Percentiles rank a stretch among this genome's conserved stretches.
Conservation (phyloP, 495 filamentous ascomycete species). For the Beverwykella pulmonaria region DNA sequence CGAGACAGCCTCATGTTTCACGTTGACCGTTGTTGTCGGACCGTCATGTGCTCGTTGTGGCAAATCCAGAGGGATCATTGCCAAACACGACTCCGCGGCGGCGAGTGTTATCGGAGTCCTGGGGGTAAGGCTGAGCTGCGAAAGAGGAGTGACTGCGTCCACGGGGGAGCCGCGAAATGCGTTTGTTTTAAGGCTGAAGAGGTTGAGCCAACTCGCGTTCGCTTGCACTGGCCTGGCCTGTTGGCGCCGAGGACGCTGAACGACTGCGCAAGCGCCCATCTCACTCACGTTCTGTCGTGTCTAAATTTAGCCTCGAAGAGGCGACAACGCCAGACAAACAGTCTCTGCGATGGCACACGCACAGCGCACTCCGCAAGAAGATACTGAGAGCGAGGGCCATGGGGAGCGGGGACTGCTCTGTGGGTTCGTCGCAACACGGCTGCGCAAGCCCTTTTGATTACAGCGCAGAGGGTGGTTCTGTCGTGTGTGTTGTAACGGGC, state of each 20-base stretch:
- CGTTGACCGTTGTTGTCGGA: conserved; percentile 21
- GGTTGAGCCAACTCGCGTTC: background rate
- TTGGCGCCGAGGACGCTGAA: background rate
- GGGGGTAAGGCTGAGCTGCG: background rate
- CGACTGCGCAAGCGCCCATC: background rate
- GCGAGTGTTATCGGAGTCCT: conserved; percentile 1
- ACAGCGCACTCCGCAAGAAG: background rate
- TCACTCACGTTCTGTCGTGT: background rate
- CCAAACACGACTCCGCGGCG: conserved; percentile 2
- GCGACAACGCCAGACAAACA: background rate
- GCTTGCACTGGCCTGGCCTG: background rate
- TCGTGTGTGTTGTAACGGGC: conserved; percentile 1
- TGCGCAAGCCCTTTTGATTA: too few relatives aligned
- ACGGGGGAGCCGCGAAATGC: background rate
- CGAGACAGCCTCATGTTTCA: conserved; percentile 29
- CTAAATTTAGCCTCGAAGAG: background rate
- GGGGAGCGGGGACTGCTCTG: too few relatives aligned
- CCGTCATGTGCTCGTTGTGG: conserved; percentile 3
- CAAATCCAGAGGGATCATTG: background rate
- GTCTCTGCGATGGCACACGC: background rate
- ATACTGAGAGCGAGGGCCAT: background rate
- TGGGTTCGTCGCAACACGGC: too few relatives aligned
- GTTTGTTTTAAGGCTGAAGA: background rate
- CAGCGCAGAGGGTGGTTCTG: too few relatives aligned
- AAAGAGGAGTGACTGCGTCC: background rate